phyloP scores from a whole-genome alignment of 2,329 filamentous ascomycete species.

The Nothomitra cinnamomea region DNA sequence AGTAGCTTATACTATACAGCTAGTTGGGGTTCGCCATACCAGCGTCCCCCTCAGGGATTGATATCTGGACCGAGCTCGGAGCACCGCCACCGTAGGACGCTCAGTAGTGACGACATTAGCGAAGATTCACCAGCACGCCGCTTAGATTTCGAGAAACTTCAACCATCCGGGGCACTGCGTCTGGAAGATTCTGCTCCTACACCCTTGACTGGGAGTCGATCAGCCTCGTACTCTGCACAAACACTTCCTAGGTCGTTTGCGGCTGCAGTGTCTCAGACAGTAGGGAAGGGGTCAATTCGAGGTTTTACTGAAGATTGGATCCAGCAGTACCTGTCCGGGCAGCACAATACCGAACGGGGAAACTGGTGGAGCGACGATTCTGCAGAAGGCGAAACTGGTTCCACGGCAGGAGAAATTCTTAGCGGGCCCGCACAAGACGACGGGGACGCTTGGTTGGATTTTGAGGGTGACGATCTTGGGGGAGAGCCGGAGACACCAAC shows the following conservation, averaged over 20 bases:
- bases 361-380: constrained; percentile 75
- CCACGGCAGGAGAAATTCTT: constrained; percentile 6
- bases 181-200: neutral
- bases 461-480: neutral
- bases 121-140: constrained; percentile 39
- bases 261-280: neutral
- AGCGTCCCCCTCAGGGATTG: neutral
- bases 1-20: constrained; percentile 48
- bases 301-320: constrained; percentile 76
- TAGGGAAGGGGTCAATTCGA: constrained; percentile 15
- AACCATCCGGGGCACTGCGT: neutral
- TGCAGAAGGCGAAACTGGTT: constrained; percentile 41
- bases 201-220: neutral
- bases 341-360: constrained; percentile 49
- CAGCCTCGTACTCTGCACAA: neutral
- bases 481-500: constrained; percentile 3
- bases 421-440: neutral
- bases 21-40: constrained; percentile 82
- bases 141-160: constrained; percentile 21
- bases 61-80: constrained; percentile 25
- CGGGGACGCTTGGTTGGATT: constrained; percentile 3
- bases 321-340: constrained; percentile 60
- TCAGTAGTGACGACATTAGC: constrained; percentile 12
- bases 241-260: neutral
- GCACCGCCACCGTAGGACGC: constrained; percentile 32